A percentile compares a stretch with the other conserved stretches of the same genome.
Conservation (phyloP, 345 rosid species). For the Populus ilicifolia region DNA sequence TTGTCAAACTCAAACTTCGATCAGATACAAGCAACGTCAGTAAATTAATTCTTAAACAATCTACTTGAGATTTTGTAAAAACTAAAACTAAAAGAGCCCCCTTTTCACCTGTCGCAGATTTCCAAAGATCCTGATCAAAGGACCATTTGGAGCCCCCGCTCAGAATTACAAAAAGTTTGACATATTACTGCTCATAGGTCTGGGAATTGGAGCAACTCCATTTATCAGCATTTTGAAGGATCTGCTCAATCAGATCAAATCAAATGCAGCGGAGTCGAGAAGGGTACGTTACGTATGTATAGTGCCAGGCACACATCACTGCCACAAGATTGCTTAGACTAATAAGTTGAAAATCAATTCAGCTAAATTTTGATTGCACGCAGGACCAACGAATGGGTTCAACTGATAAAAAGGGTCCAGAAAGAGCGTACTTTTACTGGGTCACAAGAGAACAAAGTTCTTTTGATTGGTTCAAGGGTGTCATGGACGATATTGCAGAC, state of each 20-base stretch:
- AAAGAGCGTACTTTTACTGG: constrained; percentile 95
- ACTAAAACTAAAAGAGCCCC: not conserved
- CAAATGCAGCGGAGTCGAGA: constrained; percentile 29
- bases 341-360: constrained; percentile 4
- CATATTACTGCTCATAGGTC: constrained; percentile 71
- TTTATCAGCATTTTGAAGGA: constrained; percentile 89
- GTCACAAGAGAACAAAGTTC: constrained; percentile 95
- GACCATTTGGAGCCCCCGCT: constrained; percentile 97
- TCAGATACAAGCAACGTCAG: constrained; percentile 50
- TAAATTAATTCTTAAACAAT: not conserved
- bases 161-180: constrained; percentile 75
- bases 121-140: constrained; percentile 69
- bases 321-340: not conserved
- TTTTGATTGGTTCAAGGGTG: constrained; percentile 98
- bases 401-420: constrained; percentile 44
- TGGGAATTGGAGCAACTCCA: constrained; percentile 97
- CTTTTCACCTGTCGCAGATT: constrained; percentile 40
- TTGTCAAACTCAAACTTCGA: constrained; percentile 28
- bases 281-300: constrained; percentile 8
- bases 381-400: constrained; percentile 10
- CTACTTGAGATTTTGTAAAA: not conserved
- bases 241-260: constrained; percentile 62
- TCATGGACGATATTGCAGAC: constrained; percentile 94
- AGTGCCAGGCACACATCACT: not conserved
- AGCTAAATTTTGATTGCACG: constrained; percentile 2